Percentiles rank a stretch among this genome's conserved stretches.
Evolutionary conservation across 768 basidiomycete genomes (phyloP).

Genomic region (Brasilioporus rufonigricans): DNA sequence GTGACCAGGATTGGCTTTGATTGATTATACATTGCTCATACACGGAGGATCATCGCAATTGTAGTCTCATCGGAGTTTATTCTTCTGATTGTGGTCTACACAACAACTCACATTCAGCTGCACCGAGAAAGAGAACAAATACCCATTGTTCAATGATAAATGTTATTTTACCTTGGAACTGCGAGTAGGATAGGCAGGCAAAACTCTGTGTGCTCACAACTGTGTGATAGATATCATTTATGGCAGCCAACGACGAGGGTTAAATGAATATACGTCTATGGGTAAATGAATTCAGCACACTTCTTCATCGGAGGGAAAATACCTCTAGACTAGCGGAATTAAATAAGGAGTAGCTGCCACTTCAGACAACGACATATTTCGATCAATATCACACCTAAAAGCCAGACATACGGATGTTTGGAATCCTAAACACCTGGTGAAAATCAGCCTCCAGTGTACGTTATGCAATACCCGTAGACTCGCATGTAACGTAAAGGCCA

Average conservation of each 20-base stretch:
- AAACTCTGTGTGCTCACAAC: not conserved
- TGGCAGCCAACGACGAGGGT: no score
- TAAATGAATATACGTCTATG: no score
- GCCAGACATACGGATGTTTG: not conserved
- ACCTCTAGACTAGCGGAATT: conserved; percentile 1
- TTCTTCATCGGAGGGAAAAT: not conserved
- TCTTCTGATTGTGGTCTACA: not conserved
- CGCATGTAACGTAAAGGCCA: not conserved
- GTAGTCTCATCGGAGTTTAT: not conserved
- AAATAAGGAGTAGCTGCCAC: no score
- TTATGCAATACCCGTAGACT: not conserved
- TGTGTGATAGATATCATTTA: not conserved
- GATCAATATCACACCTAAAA: not conserved
- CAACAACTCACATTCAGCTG: not conserved
- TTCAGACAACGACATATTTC: not conserved
- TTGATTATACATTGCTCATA: no score
- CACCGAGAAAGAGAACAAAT: no score
- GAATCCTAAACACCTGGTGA: not conserved
- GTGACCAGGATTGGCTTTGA: not conserved
- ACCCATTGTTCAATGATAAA: not conserved
- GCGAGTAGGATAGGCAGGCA: not conserved
- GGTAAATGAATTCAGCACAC: not conserved
- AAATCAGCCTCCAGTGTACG: not conserved
- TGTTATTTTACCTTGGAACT: not conserved
- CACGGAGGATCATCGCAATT: no score